Evolutionary conservation across 2,329 filamentous ascomycete species (phyloP), one percentile per base, ranked within the genome.

Genomic region (Penicillium sp.): DNA sequence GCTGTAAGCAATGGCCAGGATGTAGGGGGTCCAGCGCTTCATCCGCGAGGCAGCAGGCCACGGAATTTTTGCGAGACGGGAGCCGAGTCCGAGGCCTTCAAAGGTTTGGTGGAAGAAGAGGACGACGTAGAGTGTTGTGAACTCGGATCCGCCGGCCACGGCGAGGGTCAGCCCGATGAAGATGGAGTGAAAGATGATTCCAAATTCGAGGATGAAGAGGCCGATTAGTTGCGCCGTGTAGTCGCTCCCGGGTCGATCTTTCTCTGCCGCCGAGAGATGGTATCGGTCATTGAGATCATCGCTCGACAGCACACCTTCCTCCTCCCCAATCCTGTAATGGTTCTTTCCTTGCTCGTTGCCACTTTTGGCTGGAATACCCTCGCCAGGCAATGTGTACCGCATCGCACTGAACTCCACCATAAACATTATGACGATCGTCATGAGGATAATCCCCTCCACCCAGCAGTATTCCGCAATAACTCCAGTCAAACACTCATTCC

Each of bases 181-280:
- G 71, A 97, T 84, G 67, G 91, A 94, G 82, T 97, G 93, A 79
- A 98, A 97, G 73, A 98, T 88, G 73, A 98, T 91, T 64, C 93
- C 94, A 69, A 97, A 97, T 72, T 98, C 94, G 66, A 98, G 90
- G 73, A 97, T 95, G 79, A 96, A 92, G 70, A 97, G 87, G 47
- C 88, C 89, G 1, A 91, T 93, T 73, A 97, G 86, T 76, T 97
- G 93, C 0, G 90, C 89, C 17, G 88, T 85, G 69, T 95, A 91
- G 53, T 83, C 77, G 74, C 81, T 72, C 46, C 73, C 75, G 62
- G 74, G 79, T 50, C 23, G 23, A 9, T 68, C 70, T 7, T 69
- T 64, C 47, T 78, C 75, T 47, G 74, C 68, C 31, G 89, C 86
- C 53, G 81, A 81, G 75, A 96, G 92, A 19, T 90, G 85, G 51